These are phyloP conservation scores for Helminthosporium solani DNA, from an alignment of 2,329 filamentous ascomycete genomes.

Conservation along the genomic window DNA sequence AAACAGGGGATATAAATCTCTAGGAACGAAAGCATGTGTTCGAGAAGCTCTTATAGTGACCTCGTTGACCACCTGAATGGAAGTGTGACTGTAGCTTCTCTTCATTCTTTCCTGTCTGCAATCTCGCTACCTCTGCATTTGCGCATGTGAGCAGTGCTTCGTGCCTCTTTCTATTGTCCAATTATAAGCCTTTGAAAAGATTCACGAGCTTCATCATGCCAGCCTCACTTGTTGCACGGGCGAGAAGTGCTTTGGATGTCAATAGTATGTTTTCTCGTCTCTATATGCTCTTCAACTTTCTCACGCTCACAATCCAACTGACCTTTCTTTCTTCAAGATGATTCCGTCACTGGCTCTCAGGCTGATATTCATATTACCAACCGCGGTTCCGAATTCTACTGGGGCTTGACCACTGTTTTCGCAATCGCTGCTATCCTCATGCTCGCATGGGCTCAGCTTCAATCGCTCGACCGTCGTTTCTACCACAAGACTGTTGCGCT, in stretches of 20 bases:
- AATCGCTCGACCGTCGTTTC: conserved; percentile 57
- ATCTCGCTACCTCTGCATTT: not conserved
- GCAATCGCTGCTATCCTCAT: conserved; percentile 55
- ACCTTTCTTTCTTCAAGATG: conserved; percentile 34
- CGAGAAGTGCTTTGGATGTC: not conserved
- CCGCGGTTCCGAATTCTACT: conserved; percentile 64
- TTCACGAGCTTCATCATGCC: not conserved
- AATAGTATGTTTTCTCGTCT: not conserved
- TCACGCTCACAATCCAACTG: not conserved
- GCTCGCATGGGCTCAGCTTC: conserved; percentile 53
- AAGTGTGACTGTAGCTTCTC: too few species aligned
- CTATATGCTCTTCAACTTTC: not conserved
- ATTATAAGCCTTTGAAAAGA: not conserved
- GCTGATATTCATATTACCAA: conserved; percentile 60
- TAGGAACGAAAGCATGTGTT: not conserved
- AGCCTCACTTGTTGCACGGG: not conserved
- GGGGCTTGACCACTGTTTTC: conserved; percentile 62
- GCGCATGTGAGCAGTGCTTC: not conserved
- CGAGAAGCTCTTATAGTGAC: not conserved
- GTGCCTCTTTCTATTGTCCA: not conserved
- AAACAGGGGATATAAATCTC: not conserved
- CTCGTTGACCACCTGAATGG: not conserved
- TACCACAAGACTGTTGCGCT: conserved; percentile 66
- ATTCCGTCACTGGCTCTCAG: conserved; percentile 47
- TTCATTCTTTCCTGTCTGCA: too few species aligned